Percentiles rank a stretch among this genome's conserved stretches.
phyloP scores from a whole-genome alignment of 2,329 filamentous ascomycete species.

The Septoria petroselini region DNA sequence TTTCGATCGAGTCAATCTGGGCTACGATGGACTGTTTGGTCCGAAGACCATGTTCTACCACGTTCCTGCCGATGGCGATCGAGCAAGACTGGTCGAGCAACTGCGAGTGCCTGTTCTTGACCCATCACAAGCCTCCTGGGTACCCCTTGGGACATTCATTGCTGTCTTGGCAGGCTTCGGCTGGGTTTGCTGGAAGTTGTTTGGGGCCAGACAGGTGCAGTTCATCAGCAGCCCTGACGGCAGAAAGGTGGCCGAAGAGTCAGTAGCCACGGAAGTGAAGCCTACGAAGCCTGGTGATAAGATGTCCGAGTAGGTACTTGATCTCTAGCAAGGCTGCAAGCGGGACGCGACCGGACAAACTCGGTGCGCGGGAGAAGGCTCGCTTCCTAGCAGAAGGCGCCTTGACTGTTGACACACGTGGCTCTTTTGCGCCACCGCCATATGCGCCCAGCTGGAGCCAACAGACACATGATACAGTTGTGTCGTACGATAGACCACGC shows the following conservation, averaged over 20 bases:
- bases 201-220: constrained; percentile 1
- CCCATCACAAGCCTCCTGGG: constrained; percentile 36
- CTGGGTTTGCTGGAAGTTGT: constrained; percentile 46
- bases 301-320: neutral
- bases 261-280: neutral
- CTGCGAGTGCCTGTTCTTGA: constrained; percentile 44
- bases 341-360: too few species aligned
- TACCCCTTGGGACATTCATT: constrained; percentile 45
- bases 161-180: constrained; percentile 45
- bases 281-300: neutral
- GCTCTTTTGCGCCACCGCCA: too few species aligned
- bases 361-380: too few species aligned
- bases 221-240: neutral
- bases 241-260: neutral
- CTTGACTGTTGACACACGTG: too few species aligned
- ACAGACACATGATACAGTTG: too few species aligned
- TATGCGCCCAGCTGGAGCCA: too few species aligned
- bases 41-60: constrained; percentile 81
- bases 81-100: constrained; percentile 25
- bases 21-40: constrained; percentile 78
- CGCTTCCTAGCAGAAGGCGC: too few species aligned
- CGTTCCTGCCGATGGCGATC: constrained; percentile 37
- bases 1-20: constrained; percentile 80
- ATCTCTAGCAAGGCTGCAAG: neutral
- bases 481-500: too few species aligned